phyloP scores from a whole-genome alignment of 2,329 filamentous ascomycete species.

The Parascedosporium putredinis region DNA sequence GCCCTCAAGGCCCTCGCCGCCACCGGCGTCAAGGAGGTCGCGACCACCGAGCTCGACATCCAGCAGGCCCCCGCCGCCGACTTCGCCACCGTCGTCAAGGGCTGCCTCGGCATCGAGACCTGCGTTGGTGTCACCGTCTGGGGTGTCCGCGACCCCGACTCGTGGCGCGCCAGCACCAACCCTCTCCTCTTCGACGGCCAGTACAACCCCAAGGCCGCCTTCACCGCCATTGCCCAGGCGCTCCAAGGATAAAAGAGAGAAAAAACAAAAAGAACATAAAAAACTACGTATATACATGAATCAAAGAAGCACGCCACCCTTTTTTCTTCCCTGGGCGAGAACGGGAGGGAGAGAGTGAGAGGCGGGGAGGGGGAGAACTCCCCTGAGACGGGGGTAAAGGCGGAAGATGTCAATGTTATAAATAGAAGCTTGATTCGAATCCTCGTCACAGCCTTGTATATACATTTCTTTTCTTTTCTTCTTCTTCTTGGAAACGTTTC shows the following conservation, averaged over 20 bases:
- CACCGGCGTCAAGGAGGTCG: slow-evolving; percentile 42
- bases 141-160: slow-evolving; percentile 33
- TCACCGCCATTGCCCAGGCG: slow-evolving; percentile 30
- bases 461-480: not conserved
- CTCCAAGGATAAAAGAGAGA: slow-evolving; percentile 3
- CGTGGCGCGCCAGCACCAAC: slow-evolving; percentile 37
- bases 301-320: too few relatives aligned
- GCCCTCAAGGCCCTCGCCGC: slow-evolving; percentile 43
- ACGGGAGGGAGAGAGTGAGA: too few relatives aligned
- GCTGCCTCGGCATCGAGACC: slow-evolving; percentile 45
- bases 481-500: not conserved
- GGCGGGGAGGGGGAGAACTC: too few relatives aligned
- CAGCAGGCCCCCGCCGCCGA: slow-evolving; percentile 42
- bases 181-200: slow-evolving; percentile 44
- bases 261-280: too few relatives aligned
- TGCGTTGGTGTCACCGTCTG: slow-evolving; percentile 60
- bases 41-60: slow-evolving; percentile 61
- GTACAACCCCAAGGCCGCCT: slow-evolving; percentile 41
- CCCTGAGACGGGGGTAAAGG: not conserved
- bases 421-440: not conserved
- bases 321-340: not conserved
- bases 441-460: not conserved
- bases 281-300: too few relatives aligned
- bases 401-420: too few relatives aligned
- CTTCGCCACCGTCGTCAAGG: slow-evolving; percentile 47